Percentiles rank a stretch among this genome's conserved stretches.
Conservation (phyloP, 805 yeast genomes). For the Cyberlindnera lachancei region DNA sequence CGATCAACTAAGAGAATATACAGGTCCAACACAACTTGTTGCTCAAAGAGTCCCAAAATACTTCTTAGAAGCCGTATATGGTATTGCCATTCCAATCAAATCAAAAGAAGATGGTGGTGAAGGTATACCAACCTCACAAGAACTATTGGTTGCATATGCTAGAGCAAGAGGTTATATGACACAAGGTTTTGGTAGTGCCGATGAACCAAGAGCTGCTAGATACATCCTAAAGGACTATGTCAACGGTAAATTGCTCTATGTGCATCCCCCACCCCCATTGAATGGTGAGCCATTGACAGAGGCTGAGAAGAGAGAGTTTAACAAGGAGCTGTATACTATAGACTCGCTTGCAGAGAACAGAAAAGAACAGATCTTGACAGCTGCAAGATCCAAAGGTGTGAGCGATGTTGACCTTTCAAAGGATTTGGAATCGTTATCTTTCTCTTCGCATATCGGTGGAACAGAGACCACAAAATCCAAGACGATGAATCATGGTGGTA, state of each 20-base stretch:
- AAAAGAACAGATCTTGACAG: constrained; percentile 59
- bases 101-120: constrained; percentile 82
- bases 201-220: constrained; percentile 90
- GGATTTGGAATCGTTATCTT: constrained; percentile 67
- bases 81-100: constrained; percentile 76
- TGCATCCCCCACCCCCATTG: constrained; percentile 79
- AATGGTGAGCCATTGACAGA: constrained; percentile 36
- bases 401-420: constrained; percentile 52
- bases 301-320: constrained; percentile 58
- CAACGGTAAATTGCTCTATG: constrained; percentile 77
- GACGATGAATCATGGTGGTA: constrained; percentile 68
- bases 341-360: constrained; percentile 63
- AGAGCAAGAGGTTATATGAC: constrained; percentile 97
- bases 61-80: constrained; percentile 85
- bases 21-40: constrained; percentile 82
- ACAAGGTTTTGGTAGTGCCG: constrained; percentile 95
- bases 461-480: constrained; percentile 38
- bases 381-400: constrained; percentile 51
- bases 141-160: constrained; percentile 84
- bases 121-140: constrained; percentile 85
- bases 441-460: constrained; percentile 67
- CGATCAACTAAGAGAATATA: constrained; percentile 88
- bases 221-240: constrained; percentile 91
- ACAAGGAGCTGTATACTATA: constrained; percentile 64
- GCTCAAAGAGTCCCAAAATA: constrained; percentile 84